Evolutionary conservation across 768 basidiomycete species (phyloP).

Genomic region (Tephrocybe sp.): DNA sequence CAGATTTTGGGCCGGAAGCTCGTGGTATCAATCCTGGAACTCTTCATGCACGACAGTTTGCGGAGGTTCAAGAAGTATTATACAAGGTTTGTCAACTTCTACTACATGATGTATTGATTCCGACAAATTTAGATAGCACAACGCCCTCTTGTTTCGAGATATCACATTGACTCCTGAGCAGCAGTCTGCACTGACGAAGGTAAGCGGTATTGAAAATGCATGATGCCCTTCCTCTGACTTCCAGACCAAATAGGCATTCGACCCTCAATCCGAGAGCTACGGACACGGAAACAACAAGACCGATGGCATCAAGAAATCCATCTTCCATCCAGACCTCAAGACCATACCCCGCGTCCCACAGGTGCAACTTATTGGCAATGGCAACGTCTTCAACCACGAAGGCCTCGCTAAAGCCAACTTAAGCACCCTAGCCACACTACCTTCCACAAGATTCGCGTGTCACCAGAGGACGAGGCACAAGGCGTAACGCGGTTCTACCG

Average conservation of each 20-base stretch:
- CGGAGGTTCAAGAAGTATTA: constrained; percentile 66
- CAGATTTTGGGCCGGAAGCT: constrained; percentile 76
- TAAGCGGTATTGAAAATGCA: too few relatives aligned
- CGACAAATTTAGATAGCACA: constrained; percentile 45
- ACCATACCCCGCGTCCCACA: constrained; percentile 87
- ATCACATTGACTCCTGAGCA: constrained; percentile 72
- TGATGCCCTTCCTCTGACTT: too few relatives aligned
- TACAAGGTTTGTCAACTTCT: constrained; percentile 59
- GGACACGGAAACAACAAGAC: constrained; percentile 93
- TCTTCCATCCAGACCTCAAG: constrained; percentile 88
- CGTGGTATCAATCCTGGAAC: constrained; percentile 68
- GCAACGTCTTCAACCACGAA: constrained; percentile 76
- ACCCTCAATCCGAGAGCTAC: constrained; percentile 59
- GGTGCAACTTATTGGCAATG: constrained; percentile 92
- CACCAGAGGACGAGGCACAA: constrained; percentile 68
- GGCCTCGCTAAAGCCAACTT: constrained; percentile 76
- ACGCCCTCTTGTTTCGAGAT: constrained; percentile 73
- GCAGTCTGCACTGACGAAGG: constrained; percentile 86
- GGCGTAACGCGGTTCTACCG: constrained; percentile 89
- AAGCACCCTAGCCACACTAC: constrained; percentile 86
- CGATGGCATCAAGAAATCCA: constrained; percentile 67
- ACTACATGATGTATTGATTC: neutral
- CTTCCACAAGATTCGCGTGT: constrained; percentile 82
- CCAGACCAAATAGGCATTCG: constrained; percentile 86
- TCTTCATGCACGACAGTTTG: constrained; percentile 59